Evolutionary conservation across 169 alveolate species (phyloP).

Genomic region (Plasmodium reichenowi): DNA sequence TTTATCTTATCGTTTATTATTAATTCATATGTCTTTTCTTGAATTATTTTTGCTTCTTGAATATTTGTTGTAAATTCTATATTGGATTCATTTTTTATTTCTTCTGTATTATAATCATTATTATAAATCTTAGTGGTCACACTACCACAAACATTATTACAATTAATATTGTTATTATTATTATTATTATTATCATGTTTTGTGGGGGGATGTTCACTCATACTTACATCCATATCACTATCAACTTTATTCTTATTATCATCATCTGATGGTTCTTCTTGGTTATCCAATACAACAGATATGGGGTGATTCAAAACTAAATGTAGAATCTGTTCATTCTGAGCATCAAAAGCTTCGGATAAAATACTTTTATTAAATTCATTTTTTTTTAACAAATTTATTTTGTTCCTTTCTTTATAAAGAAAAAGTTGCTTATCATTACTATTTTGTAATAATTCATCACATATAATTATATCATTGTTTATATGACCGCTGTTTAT

Average conservation of each 20-base stretch:
- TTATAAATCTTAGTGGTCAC: background rate
- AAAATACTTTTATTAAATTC: conserved; percentile 77
- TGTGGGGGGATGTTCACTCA: background rate
- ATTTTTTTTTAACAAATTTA: conserved; percentile 74
- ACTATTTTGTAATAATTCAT: conserved; percentile 2
- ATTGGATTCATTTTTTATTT: background rate
- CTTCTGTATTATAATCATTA: background rate
- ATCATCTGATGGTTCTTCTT: background rate
- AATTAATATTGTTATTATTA: background rate
- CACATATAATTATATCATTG: too few relatives aligned
- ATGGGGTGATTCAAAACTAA: conserved; percentile 83
- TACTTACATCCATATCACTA: background rate
- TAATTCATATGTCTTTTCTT: conserved; percentile 30
- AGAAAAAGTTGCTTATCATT: conserved; percentile 6
- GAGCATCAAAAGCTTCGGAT: conserved; percentile 81
- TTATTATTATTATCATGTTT: background rate
- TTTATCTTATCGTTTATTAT: conserved; percentile 12
- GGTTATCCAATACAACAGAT: conserved; percentile 53
- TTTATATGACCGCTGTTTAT: too few relatives aligned
- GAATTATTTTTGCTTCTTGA: conserved; percentile 53
- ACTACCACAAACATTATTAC: background rate
- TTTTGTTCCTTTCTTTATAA: conserved; percentile 65
- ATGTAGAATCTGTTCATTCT: conserved; percentile 80
- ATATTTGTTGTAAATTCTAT: conserved; percentile 25
- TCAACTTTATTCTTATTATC: background rate